Evolutionary conservation across 2,329 filamentous ascomycete genomes (phyloP), one percentile per base, ranked within the genome.

Genomic region (Hymenoscyphus albidus): DNA sequence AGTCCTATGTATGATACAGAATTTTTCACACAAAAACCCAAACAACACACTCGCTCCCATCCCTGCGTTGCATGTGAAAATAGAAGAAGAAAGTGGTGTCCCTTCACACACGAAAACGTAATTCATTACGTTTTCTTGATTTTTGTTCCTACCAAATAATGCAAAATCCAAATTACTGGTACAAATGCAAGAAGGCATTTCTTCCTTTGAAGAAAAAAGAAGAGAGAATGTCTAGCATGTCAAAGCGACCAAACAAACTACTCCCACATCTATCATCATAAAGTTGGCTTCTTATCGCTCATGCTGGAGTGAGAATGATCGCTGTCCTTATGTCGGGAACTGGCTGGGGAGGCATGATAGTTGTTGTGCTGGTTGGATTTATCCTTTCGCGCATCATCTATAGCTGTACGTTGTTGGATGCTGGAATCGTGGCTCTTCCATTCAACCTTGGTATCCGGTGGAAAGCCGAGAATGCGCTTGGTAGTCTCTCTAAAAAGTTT

Each of bases 371-470:
- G 82, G 64, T 78, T 77, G 18, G 81, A 84, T 79, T 96, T 96
- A 74, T 97, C 93, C 71, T 94, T 92, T 67, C 93, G 90, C 63
- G 92, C 91, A 77, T 97, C 92, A 74, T 97, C 93, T 69, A 97
- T 93, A 22, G 91, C 91, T 38, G 89, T 91, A 70, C 93, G 87
- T 79, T 97, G 93, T 71, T 92, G 90, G 75, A 99, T 97, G 77
- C 92, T 97, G 69, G 94, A 92, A 75, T 97, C 93, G 77, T 99
- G 95, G 75, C 90, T 95, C 80, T 97, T 96, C 87, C 93, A 99
- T 72, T 95, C 88, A 66, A 99, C 89, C 74, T 90, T 91, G 44
- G 95, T 98, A 76, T 97, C 94, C 56, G 87, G 80, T 1, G 94
- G 94, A 76, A 97, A 91, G 70, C 87, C 85, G 64, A 99, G 87